Conservation (phyloP, 495 filamentous ascomycete species). For the Lepraria neglecta region DNA sequence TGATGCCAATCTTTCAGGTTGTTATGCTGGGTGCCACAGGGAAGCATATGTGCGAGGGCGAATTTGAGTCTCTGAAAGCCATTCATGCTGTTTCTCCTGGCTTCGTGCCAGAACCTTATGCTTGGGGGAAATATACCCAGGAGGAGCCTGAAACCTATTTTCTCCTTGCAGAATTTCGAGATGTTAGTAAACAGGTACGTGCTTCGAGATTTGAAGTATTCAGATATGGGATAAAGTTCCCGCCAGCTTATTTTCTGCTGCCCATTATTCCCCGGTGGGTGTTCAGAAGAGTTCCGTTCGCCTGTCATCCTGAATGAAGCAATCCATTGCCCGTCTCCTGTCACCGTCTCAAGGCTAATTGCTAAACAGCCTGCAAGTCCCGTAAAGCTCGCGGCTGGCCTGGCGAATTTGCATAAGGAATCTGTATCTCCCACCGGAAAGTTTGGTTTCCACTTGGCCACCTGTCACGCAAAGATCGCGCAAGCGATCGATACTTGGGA, state of each 20-base stretch:
- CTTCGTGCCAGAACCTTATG: conserved; percentile 43
- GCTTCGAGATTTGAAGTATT: neutral
- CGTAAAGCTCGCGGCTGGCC: conserved; percentile 32
- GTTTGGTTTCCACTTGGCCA: conserved; percentile 49
- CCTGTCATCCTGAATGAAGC: too few species aligned
- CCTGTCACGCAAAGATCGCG: conserved; percentile 43
- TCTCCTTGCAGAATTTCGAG: conserved; percentile 41
- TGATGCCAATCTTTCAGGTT: conserved; percentile 8
- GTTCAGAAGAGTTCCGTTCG: too few species aligned
- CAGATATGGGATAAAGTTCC: neutral
- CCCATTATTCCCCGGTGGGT: neutral
- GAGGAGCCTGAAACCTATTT: conserved; percentile 38
- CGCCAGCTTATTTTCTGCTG: too few species aligned
- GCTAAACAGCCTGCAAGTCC: conserved; percentile 33
- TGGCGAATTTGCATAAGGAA: conserved; percentile 41
- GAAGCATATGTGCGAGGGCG: conserved; percentile 38
- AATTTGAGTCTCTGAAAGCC: conserved; percentile 43
- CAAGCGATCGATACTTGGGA: conserved; percentile 38
- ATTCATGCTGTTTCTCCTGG: conserved; percentile 38
- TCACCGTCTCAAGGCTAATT: too few species aligned
- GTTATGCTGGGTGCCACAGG: conserved; percentile 27
- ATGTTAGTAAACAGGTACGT: conserved; percentile 33
- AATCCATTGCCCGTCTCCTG: too few species aligned
- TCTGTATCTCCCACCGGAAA: conserved; percentile 42
- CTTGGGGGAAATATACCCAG: conserved; percentile 38